A percentile compares a stretch with the other conserved stretches of the same genome.
These are phyloP conservation scores for Hyaloscypha hepaticicola DNA, from an alignment of 495 filamentous ascomycete species.

Conservation along the genomic window DNA sequence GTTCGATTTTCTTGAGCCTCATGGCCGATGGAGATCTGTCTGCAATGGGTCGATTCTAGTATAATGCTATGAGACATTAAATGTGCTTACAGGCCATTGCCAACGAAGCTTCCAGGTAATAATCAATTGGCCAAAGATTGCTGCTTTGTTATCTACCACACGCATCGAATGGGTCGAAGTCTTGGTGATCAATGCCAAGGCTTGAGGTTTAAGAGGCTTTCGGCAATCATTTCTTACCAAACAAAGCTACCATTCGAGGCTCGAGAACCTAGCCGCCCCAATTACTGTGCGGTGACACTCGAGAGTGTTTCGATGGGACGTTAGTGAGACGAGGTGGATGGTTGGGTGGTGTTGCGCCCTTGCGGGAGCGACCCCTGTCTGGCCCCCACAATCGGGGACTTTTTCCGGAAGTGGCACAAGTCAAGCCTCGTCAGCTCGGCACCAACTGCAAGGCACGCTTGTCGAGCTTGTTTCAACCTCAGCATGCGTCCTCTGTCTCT, in stretches of 20 bases:
- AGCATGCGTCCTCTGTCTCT: neutral
- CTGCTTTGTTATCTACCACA: neutral
- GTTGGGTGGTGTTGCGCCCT: no score
- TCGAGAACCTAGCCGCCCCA: neutral
- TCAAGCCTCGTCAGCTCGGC: neutral
- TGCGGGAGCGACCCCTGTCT: no score
- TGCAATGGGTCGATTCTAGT: neutral
- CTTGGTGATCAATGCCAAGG: neutral
- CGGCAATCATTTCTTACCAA: no score
- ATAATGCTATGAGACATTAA: neutral
- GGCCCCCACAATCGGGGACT: neutral
- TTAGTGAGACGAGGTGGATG: conserved; percentile 8
- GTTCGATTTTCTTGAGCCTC: neutral
- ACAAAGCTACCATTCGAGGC: neutral
- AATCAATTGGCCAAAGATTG: neutral
- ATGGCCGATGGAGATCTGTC: neutral
- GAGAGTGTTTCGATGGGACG: neutral
- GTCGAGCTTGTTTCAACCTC: neutral
- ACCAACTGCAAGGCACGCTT: neutral
- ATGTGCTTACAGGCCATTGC: neutral
- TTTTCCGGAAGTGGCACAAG: neutral
- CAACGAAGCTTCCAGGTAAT: neutral
- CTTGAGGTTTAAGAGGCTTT: neutral
- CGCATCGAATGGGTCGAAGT: neutral
- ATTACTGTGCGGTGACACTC: neutral